These are phyloP conservation scores for Sporothrix mexicana DNA, from an alignment of 2,329 filamentous ascomycete genomes.

Conservation along the genomic window DNA sequence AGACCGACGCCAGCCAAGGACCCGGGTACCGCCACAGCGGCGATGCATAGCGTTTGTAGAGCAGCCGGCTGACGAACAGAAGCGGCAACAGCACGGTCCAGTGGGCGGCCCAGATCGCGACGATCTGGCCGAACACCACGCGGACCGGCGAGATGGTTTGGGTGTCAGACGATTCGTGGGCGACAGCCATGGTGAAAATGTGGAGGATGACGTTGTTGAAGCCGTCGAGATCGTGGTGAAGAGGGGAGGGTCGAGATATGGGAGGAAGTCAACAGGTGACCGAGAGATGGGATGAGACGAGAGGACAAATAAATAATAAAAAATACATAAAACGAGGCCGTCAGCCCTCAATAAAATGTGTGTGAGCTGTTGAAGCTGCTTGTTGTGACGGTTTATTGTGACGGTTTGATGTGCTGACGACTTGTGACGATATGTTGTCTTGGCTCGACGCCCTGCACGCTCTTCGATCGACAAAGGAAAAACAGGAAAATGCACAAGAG, in stretches of 20 bases:
- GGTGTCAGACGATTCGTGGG: slow-evolving; percentile 38
- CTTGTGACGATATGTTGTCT: neutral
- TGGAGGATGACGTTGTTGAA: slow-evolving; percentile 5
- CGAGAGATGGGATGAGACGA: neutral
- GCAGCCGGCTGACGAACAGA: slow-evolving; percentile 41
- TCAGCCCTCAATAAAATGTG: neutral
- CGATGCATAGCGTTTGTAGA: slow-evolving; percentile 45
- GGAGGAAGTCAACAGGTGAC: neutral
- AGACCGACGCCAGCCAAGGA: slow-evolving; percentile 45
- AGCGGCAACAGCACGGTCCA: slow-evolving; percentile 43
- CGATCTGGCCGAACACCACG: slow-evolving; percentile 37
- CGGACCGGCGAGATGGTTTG: slow-evolving; percentile 39
- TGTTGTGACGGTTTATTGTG: too few relatives aligned
- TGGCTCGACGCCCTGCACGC: neutral
- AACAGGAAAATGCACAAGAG: neutral
- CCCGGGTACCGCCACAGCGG: slow-evolving; percentile 47
- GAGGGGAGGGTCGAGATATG: neutral
- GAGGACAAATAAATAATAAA: neutral
- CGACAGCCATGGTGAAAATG: slow-evolving; percentile 27
- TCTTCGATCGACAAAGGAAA: neutral
- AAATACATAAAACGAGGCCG: neutral
- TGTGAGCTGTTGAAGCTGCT: slow-evolving; percentile 22
- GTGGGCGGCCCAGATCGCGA: slow-evolving; percentile 40
- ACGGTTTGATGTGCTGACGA: too few relatives aligned
- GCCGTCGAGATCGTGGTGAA: neutral